Conservation (phyloP, 495 filamentous ascomycete species). For the Neurospora terricola region DNA sequence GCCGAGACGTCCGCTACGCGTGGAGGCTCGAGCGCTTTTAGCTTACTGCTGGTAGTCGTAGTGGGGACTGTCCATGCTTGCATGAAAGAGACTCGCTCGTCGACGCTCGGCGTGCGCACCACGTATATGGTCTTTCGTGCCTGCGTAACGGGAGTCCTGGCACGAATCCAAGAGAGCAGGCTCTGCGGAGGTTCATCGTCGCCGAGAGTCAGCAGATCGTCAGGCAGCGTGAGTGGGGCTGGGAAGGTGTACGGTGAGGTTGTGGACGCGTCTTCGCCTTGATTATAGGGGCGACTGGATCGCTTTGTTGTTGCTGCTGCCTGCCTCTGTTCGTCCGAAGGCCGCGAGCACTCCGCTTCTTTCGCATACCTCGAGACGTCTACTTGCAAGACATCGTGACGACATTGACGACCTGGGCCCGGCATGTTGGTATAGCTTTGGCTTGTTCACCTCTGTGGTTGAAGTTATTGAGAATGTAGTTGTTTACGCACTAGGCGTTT, state of each 20-base stretch:
- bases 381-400: conserved; percentile 17
- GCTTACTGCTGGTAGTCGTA: background rate
- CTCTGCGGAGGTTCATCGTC: conserved; percentile 47
- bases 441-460: background rate
- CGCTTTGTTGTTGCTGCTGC: conserved; percentile 17
- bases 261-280: background rate
- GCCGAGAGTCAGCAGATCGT: conserved; percentile 48
- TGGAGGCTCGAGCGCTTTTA: conserved; percentile 8
- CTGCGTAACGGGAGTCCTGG: conserved; percentile 44
- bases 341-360: conserved; percentile 16
- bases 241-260: conserved; percentile 36
- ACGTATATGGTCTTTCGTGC: conserved; percentile 46
- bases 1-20: conserved; percentile 27
- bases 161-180: conserved; percentile 42
- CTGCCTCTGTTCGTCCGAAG: conserved; percentile 14
- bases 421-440: background rate
- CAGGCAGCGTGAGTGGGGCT: conserved; percentile 49
- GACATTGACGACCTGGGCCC: conserved; percentile 7
- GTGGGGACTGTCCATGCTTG: conserved; percentile 27
- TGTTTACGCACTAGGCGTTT: background rate
- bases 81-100: conserved; percentile 23
- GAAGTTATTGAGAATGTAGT: background rate
- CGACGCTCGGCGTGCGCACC: conserved; percentile 31
- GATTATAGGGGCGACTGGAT: background rate
- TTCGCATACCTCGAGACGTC: conserved; percentile 24